Evolutionary conservation across 1,284 basidiomycete genomes (phyloP).

Genomic region (Fomitiporia mediterranea): DNA sequence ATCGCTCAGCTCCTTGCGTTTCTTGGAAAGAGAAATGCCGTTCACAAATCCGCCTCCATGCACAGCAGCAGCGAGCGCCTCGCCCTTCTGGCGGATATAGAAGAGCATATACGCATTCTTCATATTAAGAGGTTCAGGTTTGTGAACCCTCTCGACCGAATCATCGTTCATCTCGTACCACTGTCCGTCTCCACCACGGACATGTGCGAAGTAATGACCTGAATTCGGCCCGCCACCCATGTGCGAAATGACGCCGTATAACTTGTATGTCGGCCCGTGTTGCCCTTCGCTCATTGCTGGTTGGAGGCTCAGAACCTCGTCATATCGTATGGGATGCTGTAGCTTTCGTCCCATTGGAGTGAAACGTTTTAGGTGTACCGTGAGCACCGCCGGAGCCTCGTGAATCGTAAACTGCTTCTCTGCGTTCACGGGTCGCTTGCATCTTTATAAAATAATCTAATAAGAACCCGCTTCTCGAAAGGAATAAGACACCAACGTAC

Average conservation of each 20-base stretch:
- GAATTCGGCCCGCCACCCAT: conserved; percentile 90
- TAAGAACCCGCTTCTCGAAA: conserved; percentile 10
- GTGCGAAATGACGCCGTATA: conserved; percentile 94
- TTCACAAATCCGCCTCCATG: conserved; percentile 12
- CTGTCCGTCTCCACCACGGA: conserved; percentile 64
- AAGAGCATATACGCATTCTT: conserved; percentile 92
- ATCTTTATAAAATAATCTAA: conserved; percentile 56
- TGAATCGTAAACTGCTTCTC: conserved; percentile 88
- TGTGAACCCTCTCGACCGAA: conserved; percentile 45
- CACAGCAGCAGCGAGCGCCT: conserved; percentile 60
- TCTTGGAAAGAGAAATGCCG: conserved; percentile 4
- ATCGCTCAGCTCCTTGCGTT: conserved; percentile 12
- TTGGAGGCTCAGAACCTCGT: conserved; percentile 72
- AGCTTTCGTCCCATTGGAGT: conserved; percentile 88
- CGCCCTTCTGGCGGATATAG: conserved; percentile 79
- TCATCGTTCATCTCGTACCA: conserved; percentile 98
- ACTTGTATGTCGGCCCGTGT: conserved; percentile 74
- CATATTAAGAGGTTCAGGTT: conserved; percentile 48
- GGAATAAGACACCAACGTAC: conserved; percentile 45
- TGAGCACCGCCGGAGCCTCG: conserved; percentile 85
- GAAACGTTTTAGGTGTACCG: conserved; percentile 97
- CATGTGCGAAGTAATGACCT: conserved; percentile 92
- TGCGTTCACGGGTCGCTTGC: conserved; percentile 84
- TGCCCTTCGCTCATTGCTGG: conserved; percentile 81
- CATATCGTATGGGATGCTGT: conserved; percentile 72